Conservation (phyloP, 164 flowering plant species). For the Piper longum region DNA sequence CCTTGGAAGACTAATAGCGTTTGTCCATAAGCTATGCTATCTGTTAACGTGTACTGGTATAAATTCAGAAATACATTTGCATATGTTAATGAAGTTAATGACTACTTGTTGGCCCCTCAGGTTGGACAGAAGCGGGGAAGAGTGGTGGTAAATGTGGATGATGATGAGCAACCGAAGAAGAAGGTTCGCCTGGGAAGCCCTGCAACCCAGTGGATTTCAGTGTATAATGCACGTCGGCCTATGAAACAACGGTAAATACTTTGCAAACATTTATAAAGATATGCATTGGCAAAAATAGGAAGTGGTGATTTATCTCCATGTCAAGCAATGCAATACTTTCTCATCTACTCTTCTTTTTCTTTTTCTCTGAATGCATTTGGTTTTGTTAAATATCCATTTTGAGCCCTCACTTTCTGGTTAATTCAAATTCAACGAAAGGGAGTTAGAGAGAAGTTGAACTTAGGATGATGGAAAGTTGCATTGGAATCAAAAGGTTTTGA, state of each 20-base stretch:
- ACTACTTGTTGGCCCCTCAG: conserved; percentile 11
- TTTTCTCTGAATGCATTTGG: neutral
- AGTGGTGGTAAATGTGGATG: conserved; percentile 58
- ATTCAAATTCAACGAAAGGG: too few relatives aligned
- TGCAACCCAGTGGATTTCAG: conserved; percentile 89
- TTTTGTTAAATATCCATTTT: too few relatives aligned
- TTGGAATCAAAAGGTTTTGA: too few relatives aligned
- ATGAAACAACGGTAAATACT: conserved; percentile 78
- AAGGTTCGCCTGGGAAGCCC: conserved; percentile 81
- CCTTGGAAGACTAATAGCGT: too few relatives aligned
- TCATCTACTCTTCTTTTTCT: neutral
- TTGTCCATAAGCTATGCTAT: neutral
- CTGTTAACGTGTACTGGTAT: neutral
- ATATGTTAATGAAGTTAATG: neutral
- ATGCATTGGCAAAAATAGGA: neutral
- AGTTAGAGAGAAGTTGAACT: too few relatives aligned
- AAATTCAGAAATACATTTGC: neutral
- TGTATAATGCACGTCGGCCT: conserved; percentile 76
- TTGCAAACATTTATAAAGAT: too few relatives aligned
- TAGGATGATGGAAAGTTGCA: too few relatives aligned
- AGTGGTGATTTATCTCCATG: too few relatives aligned
- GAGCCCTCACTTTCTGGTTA: too few relatives aligned
- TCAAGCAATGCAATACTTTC: too few relatives aligned
- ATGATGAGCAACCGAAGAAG: conserved; percentile 83
- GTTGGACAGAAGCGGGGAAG: conserved; percentile 86